Evolutionary conservation across 768 basidiomycete genomes (phyloP), one percentile per base, ranked within the genome.

Genomic region (Agaricus blazei): DNA sequence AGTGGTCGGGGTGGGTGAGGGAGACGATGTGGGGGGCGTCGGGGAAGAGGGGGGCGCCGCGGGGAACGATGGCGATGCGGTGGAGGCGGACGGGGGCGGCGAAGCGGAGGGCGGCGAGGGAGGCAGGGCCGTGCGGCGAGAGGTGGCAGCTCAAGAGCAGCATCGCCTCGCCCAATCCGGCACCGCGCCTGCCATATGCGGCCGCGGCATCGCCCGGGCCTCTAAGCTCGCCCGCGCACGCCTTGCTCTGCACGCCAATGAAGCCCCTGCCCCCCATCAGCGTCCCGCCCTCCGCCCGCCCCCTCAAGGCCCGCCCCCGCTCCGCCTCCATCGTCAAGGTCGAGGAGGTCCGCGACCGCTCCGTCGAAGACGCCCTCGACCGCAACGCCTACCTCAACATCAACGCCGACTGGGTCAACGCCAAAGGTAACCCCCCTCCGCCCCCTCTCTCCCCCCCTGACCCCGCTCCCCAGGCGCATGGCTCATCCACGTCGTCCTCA

Each of bases 401-500:
- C 59, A 96, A 96, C 66, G 90, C 90, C 19, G 83, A 92, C 65
- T 96, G 93, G 93, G 93, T 96, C 66, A 93, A 96, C 64, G 82
- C 87, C 57, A 96, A 96, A 73, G 93, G 93, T 90, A 42, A 11
- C 34, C 31, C 4, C 9, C 1, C 48, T 70, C 66, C 29, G 24
- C n/a, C 56, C 54, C 52, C 53, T 50, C 42, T 23, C 28, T 37
- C 40, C 54, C 37, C 9, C 14, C 11, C 44, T 60, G 37, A 34
- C 31, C 5, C 19, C 5, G 7, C 28, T 49, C 19, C 23, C 3
- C 63, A 98, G 96, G 97, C 56, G 95, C 97, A 62, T 99, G 97
- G 97, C 73, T 96, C 62, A 98, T 99, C 58, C 97, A 99, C 68
- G 83, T 95, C 53, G 87, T 98, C 40, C 84, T 99, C 65, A 93